These are phyloP conservation scores for Pseudogymnoascus sp. DNA, from an alignment of 2,329 filamentous ascomycete species.

Conservation along the genomic window DNA sequence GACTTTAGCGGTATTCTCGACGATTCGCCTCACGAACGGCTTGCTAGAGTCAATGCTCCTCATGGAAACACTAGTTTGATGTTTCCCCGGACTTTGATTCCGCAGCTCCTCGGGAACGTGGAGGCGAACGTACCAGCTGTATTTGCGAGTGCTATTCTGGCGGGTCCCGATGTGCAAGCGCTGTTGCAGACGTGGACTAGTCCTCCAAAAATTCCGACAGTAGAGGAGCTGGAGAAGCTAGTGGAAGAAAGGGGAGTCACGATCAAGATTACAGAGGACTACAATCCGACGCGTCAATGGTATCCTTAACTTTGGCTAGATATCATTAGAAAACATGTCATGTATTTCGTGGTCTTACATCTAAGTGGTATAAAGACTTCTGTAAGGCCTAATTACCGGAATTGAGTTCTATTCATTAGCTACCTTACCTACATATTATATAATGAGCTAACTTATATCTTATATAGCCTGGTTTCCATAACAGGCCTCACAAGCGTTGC, in stretches of 20 bases:
- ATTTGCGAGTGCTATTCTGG: slow-evolving; percentile 9
- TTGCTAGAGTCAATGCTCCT: slow-evolving; percentile 4
- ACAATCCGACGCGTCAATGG: background rate
- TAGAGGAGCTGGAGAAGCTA: slow-evolving; percentile 1
- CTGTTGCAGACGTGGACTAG: background rate
- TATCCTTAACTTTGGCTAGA: background rate
- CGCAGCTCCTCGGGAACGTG: slow-evolving; percentile 7
- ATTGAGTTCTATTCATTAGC: too few species aligned
- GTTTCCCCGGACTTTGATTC: slow-evolving; percentile 9
- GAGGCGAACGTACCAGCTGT: slow-evolving; percentile 2
- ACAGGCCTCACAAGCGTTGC: too few species aligned
- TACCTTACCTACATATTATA: too few species aligned
- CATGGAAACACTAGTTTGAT: slow-evolving; percentile 11
- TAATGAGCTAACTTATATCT: too few species aligned
- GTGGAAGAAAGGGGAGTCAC: slow-evolving; percentile 1
- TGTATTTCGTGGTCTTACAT: too few species aligned
- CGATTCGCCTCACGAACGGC: background rate
- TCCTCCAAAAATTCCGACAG: background rate
- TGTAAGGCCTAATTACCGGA: too few species aligned
- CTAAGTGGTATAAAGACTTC: too few species aligned
- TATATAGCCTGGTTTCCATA: too few species aligned
- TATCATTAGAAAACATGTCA: too few species aligned
- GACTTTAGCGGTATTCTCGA: slow-evolving; percentile 11
- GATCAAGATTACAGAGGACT: background rate
- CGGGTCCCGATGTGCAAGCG: slow-evolving; percentile 1